Base-by-base conservation (phyloP, 2,329 filamentous ascomycete species). In the Nemania sp. region DNA sequence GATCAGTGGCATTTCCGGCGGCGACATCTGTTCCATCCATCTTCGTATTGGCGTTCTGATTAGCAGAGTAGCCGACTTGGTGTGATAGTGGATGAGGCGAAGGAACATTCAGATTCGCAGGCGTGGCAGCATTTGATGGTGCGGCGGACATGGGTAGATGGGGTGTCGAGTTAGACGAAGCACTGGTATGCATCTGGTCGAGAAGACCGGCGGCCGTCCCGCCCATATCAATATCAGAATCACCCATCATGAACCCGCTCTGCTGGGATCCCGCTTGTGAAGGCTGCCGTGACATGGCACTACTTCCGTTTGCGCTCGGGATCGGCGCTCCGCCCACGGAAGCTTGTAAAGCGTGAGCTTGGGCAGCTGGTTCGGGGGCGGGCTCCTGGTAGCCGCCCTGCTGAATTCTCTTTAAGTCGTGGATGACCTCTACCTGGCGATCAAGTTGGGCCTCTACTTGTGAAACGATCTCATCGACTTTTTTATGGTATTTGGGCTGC, bases 381-480 rank as follows among this genome's bases (percentile, higher is more conserved):
- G 78, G 80, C 57, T 90, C 83, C 70, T 91, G 82, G 57, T 80
- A 84, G 2, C 91, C 91, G 43, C 91, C 91, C 64, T 89, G 88
- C 65, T 94, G 85, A 37, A 95, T 80, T 40, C 90, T 86, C 31
- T 82, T 79, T 6, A 93, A 79, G 20, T 82, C 79, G 44, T 84
- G 81, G 48, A 89, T 82, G 22, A 80, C 76, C 31, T 81, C 79
- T 37, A 90, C 83, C 59, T 82, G 84, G 50, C 84, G 84, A 15
- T 85, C 86, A n/a, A 89, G 79, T 2, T 83, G 75, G 45, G 79
- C 75, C 73, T 96, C 90, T 1, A 96, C 83, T 49, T 90, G 83
- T 36, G 83, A 79, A 20, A 92, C 80, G 33, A 97, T 86, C 48
- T 90, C 85, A 22, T 91, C 87, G 11, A 92, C 76, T 14, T 78